Evolutionary conservation across 1,284 basidiomycete species (phyloP).

Genomic region (Vanrija sp.): DNA sequence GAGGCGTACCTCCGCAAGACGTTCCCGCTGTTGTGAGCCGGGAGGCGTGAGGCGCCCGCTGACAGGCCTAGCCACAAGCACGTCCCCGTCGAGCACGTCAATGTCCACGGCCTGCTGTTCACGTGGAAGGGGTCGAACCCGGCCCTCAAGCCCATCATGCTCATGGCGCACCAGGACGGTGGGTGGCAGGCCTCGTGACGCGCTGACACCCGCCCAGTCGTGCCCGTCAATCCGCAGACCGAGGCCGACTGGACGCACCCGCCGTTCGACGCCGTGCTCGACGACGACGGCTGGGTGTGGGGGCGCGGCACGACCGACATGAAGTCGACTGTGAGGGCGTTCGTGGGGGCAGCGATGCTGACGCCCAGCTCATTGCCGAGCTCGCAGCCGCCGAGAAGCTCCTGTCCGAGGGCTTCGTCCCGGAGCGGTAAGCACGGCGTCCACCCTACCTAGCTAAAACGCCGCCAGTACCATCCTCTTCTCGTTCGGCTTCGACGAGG

Average conservation of each 20-base stretch:
- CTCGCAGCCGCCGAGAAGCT: conserved; percentile 52
- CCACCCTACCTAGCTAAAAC: conserved; percentile 34
- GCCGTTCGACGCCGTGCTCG: conserved; percentile 52
- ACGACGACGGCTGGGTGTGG: conserved; percentile 34
- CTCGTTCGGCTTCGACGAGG: conserved; percentile 55
- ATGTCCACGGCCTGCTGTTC: conserved; percentile 62
- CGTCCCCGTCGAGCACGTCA: conserved; percentile 57
- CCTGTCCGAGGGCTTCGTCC: conserved; percentile 15
- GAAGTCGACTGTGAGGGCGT: conserved; percentile 10
- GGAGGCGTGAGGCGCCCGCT: neutral
- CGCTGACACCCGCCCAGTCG: conserved; percentile 27
- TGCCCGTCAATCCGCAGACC: conserved; percentile 53
- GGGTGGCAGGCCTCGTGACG: no score
- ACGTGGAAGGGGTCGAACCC: conserved; percentile 58
- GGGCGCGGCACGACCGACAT: conserved; percentile 24
- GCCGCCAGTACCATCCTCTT: conserved; percentile 46
- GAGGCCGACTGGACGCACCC: conserved; percentile 51
- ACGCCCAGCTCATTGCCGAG: conserved; percentile 43
- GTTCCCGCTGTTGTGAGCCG: conserved; percentile 33
- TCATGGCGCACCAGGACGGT: conserved; percentile 2
- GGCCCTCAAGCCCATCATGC: conserved; percentile 56
- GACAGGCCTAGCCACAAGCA: conserved; percentile 50
- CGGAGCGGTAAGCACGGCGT: neutral
- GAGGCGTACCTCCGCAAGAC: conserved; percentile 25
- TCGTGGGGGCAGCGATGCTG: neutral